phyloP scores from a whole-genome alignment of 768 basidiomycete species.

The Boletus rex-veris region DNA sequence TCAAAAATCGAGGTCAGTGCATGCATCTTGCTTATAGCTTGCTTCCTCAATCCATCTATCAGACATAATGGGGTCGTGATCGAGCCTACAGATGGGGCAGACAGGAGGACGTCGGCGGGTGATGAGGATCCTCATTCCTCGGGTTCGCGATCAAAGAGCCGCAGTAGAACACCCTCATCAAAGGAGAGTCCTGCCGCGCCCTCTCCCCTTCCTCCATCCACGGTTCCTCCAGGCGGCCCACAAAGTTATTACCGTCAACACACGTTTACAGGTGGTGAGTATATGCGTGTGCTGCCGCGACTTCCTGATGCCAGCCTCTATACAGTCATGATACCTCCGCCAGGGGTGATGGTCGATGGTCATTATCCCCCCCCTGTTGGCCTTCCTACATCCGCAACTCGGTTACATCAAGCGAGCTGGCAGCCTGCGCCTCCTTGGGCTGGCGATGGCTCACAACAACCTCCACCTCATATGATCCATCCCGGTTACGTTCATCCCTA shows the following conservation, averaged over 20 bases:
- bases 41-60: slow-evolving; percentile 2
- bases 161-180: slow-evolving; percentile 46
- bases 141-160: slow-evolving; percentile 46
- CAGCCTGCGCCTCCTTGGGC: slow-evolving; percentile 33
- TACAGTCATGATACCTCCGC: slow-evolving; percentile 42
- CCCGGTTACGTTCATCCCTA: slow-evolving; percentile 38
- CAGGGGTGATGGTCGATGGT: slow-evolving; percentile 40
- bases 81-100: slow-evolving; percentile 39
- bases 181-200: slow-evolving; percentile 38
- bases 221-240: slow-evolving; percentile 32
- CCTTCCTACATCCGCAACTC: slow-evolving; percentile 53
- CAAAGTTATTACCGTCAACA: slow-evolving; percentile 68
- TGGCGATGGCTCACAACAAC: slow-evolving; percentile 36
- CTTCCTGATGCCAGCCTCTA: slow-evolving; percentile 5
- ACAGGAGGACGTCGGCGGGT: slow-evolving; percentile 17
- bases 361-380: slow-evolving; percentile 41
- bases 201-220: slow-evolving; percentile 34
- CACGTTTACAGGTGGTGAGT: slow-evolving; percentile 44
- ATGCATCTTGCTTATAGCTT: neutral
- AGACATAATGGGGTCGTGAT: slow-evolving; percentile 67
- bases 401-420: slow-evolving; percentile 44
- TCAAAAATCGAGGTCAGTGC: slow-evolving; percentile 68
- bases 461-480: slow-evolving; percentile 30
- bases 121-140: slow-evolving; percentile 34
- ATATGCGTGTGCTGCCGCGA: neutral